Percentiles rank a stretch among this genome's conserved stretches.
Evolutionary conservation across 2,329 filamentous ascomycete genomes (phyloP).

Genomic region (Neocucurbitaria cava): DNA sequence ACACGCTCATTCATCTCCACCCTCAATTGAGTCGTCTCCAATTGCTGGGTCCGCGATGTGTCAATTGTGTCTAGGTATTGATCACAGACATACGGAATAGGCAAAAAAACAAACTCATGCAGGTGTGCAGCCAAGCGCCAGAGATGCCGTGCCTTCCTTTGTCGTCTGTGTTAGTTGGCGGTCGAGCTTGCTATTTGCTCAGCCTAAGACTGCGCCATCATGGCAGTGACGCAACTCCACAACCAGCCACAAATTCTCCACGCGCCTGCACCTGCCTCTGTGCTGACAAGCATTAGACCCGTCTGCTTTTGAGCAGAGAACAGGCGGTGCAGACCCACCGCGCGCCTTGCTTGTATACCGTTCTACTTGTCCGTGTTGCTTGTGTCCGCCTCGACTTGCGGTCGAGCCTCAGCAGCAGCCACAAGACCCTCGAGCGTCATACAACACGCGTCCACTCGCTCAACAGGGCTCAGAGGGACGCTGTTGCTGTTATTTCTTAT

Average conservation of each 20-base stretch:
- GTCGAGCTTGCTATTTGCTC: conserved; percentile 13
- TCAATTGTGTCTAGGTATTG: too few relatives aligned
- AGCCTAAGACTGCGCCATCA: conserved; percentile 25
- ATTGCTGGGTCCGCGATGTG: not conserved
- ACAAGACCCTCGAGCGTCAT: conserved; percentile 36
- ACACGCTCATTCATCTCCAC: not conserved
- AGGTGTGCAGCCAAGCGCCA: conserved; percentile 14
- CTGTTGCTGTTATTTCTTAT: conserved; percentile 7
- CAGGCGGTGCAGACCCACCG: conserved; percentile 14
- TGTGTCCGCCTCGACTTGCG: conserved; percentile 19
- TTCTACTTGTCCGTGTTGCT: conserved; percentile 12
- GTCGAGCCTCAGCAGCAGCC: conserved; percentile 36
- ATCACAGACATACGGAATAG: not conserved
- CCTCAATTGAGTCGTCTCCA: not conserved
- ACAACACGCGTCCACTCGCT: conserved; percentile 35
- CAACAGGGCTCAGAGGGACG: conserved; percentile 6
- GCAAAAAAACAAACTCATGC: not conserved
- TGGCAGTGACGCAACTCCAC: conserved; percentile 21
- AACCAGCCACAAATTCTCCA: conserved; percentile 29
- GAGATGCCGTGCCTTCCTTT: conserved; percentile 22
- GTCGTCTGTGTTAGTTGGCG: conserved; percentile 1
- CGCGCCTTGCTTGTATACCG: conserved; percentile 11
- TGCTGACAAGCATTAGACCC: conserved; percentile 25
- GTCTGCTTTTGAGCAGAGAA: conserved; percentile 15
- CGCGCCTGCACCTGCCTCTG: conserved; percentile 21